These are phyloP conservation scores for Talaromyces sp. DNA, from an alignment of 2,329 filamentous ascomycete species.

Conservation along the genomic window DNA sequence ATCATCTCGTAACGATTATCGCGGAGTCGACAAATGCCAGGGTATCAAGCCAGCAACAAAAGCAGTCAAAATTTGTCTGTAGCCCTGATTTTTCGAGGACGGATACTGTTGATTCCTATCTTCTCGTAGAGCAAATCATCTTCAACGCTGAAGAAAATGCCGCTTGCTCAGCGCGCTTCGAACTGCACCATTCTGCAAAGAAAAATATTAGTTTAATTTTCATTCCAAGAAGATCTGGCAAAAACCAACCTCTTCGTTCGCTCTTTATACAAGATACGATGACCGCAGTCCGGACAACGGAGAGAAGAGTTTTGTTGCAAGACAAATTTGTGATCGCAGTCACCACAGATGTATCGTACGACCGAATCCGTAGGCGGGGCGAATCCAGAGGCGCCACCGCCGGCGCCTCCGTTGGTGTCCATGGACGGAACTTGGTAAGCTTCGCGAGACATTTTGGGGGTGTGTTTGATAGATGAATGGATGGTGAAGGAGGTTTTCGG, in stretches of 20 bases:
- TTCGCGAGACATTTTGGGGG: slow-evolving; percentile 60
- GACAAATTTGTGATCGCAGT: slow-evolving; percentile 73
- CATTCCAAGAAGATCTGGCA: slow-evolving; percentile 4
- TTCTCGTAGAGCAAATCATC: not conserved
- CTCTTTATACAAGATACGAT: slow-evolving; percentile 95
- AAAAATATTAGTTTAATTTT: slow-evolving; percentile 6
- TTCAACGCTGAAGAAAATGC: not conserved
- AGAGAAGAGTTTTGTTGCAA: slow-evolving; percentile 76
- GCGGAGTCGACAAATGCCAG: not conserved
- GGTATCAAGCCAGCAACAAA: not conserved
- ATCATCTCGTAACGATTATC: not conserved
- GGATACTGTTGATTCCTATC: not conserved
- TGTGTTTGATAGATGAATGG: not conserved
- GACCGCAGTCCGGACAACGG: slow-evolving; percentile 86
- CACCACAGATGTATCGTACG: slow-evolving; percentile 72
- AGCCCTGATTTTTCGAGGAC: not conserved
- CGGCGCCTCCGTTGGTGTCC: slow-evolving; percentile 33
- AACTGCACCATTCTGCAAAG: slow-evolving; percentile 88
- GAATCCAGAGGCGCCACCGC: slow-evolving; percentile 31
- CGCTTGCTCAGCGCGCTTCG: slow-evolving; percentile 67
- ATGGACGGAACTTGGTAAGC: slow-evolving; percentile 68
- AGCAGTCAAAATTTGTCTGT: not conserved
- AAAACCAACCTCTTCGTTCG: slow-evolving; percentile 80
- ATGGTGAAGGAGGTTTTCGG: not conserved
- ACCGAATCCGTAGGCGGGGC: slow-evolving; percentile 37